Evolutionary conservation across 1,284 basidiomycete genomes (phyloP), one percentile per base, ranked within the genome.

Genomic region (Irpex sp.): DNA sequence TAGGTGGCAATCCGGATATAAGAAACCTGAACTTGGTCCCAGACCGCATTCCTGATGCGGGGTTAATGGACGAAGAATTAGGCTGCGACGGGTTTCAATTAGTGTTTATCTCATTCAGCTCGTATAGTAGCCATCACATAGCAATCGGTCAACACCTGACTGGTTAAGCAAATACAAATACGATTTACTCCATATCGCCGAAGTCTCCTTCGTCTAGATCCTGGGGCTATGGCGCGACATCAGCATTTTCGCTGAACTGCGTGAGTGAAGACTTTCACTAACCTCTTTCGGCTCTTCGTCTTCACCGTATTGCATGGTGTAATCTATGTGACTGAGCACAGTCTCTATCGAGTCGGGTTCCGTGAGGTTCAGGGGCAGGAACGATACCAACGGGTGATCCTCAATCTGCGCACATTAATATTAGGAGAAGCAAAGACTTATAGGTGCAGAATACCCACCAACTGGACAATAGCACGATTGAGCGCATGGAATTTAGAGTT

Each of bases 301-400:
- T 78, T 96, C 94, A 55, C 94, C 94, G 70, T 96, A 98, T 75
- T 98, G 96, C 87, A 98, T 94, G 65, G 94, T 91, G 71, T 96
- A 96, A 79, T 99, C 97, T 64, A 99, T 92, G 75, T 98, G 96
- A 73, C 94, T 96, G 58, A 99, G 83, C 11, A 98, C 88, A 1
- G 87, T 89, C 72, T 94, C 93, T 58, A 99, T 82, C 7, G 93
- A 96, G 70, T 98, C 95, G 59, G 96, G 88, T 66, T 88, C 87
- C 2, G 94, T 91, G 58, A 98, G 87, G 76, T 99, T 95, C 54
- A 99, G 84, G 1, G 97, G 96, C 48, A 99, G 79, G 81, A 99
- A 99, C 1, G 94, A 96, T 4, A 99, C 97, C 62, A 99, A 86
- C 58, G 96, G 97, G 75, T 98, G 96, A 74, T 99, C 97, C 75